Evolutionary conservation across 2,329 filamentous ascomycete species (phyloP), one percentile per base, ranked within the genome.

Genomic region (Alternaria sp.): DNA sequence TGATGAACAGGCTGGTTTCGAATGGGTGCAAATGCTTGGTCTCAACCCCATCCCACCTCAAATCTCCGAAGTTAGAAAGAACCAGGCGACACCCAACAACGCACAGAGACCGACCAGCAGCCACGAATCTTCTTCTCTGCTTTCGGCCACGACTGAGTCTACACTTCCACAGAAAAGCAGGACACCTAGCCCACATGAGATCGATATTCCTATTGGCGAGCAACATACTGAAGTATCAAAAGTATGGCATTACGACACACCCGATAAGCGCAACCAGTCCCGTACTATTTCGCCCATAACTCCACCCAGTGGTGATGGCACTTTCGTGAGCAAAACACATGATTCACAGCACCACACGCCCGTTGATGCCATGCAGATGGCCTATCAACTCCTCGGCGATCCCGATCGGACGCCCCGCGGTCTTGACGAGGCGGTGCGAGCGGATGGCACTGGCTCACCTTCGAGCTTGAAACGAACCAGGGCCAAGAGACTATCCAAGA

Each of bases 21-120:
- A 98, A 77, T 99, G 95, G 95, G 81, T 97, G 36, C 85, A 90
- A 37, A 91, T 97, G 78, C 80, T 98, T n/a, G 87, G 87, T n/a
- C 77, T 85, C 29, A 81, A 81, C 33, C 89, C 89, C 28, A 79
- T 88, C 33, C 87, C 87, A 23, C 87, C 88, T 39, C 80, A 80
- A 37, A 81, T 89, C 29, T 81, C 71, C 4, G 72, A 77, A 17
- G 60, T 82, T 54, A 80, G 68, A 50, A 71, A 83, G 64, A 80
- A 81, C 50, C 80, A 82, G 59, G 84, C 82, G 73, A 85, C 87
- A 67, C 75, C 82, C 66, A 75, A 75, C 29, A 80, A 80, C 59
- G 69, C 77, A 34, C 69, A 73, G 57, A 66, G 69, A 34, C 71
- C 75, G 4, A 65, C 70, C n/a, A 76, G 84, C 54, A 83, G 84